A percentile compares a stretch with the other conserved stretches of the same genome.
Conservation (phyloP, 2,329 filamentous ascomycete species). For the Ophiognomonia clavigignenti-juglandacearum region DNA sequence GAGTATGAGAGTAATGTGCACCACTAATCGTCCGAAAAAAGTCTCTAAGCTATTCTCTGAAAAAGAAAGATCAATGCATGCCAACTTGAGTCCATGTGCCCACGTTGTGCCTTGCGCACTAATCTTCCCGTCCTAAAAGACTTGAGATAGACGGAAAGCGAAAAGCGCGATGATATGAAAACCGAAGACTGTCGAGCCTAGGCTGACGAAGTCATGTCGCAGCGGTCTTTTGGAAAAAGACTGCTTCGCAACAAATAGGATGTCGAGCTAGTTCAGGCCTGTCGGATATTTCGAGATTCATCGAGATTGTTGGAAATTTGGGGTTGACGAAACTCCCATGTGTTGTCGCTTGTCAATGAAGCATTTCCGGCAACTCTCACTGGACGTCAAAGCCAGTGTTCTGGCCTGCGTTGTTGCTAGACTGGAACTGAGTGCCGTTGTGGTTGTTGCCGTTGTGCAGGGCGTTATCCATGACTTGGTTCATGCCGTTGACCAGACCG, state of each 20-base stretch:
- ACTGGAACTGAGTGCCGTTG: slow-evolving; percentile 5
- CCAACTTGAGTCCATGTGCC: not conserved
- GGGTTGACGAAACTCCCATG: not conserved
- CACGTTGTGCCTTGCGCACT: not conserved
- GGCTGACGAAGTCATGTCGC: not conserved
- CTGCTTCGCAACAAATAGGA: not conserved
- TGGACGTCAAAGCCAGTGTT: slow-evolving; percentile 6
- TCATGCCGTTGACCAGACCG: not conserved
- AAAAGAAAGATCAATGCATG: not conserved
- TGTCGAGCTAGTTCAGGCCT: not conserved
- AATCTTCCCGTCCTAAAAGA: not conserved
- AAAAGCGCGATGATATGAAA: not conserved
- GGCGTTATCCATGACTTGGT: not conserved
- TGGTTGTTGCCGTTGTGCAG: not conserved
- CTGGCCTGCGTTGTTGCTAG: slow-evolving; percentile 5
- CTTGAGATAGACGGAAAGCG: too few species aligned
- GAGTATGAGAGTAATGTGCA: not conserved
- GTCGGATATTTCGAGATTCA: not conserved
- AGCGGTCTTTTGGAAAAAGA: not conserved
- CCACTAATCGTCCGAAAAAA: not conserved
- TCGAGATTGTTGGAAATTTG: not conserved
- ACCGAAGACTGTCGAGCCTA: not conserved
- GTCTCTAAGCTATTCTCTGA: not conserved
- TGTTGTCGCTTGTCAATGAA: not conserved
- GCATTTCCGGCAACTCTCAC: not conserved